Evolutionary conservation across 1,284 basidiomycete species (phyloP), one percentile per base, ranked within the genome.

Genomic region (Puccinia polysora): DNA sequence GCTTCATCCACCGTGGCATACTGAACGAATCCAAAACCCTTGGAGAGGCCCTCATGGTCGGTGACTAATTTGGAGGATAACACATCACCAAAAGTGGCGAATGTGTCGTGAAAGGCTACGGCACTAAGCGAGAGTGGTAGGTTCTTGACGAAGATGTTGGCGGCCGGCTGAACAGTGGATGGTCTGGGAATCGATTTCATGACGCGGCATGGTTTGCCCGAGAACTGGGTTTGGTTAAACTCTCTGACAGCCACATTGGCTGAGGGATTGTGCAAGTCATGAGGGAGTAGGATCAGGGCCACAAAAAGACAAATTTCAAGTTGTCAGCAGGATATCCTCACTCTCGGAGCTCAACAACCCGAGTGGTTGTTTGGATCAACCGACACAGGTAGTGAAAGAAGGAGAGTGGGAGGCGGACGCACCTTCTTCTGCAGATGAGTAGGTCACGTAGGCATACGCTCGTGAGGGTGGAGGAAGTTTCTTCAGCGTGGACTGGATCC

Each of bases 21-120:
- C 25, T 52, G 52, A 38, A 67, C 52, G 52, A 55, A 67, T 7
- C 64, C 64, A 30, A 55, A 67, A 30, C 64, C 77, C 14, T 75
- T 77, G 4, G 73, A 73, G 49, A 43, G 47, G 20, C 43, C 38
- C 20, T 62, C 12, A 28, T 25, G 15, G 45, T 69, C 65, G 23
- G 62, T 25, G 5, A 50, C 20, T 25, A 67, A 23, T 32, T 56
- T 55, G 5, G 52, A 67, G 23, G 64, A 67, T 23, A 67, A 32
- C 3, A 67, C 32, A 1, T 55, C 52, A 28, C 64, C 64, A 56
- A 56, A 67, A 5, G 20, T 32, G 18, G 49, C 64, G 18, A 67
- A 67, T 8, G 50, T 67, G 23, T 67, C 52, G 36, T 67, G 52
- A 18, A 67, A 56, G 10, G 34, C 40, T 8, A 40, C 2, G 0